A percentile compares a stretch with the other conserved stretches of the same genome.
Evolutionary conservation across 208 protist species (phyloP).

Genomic region (Acanthamoeba divionensis): DNA sequence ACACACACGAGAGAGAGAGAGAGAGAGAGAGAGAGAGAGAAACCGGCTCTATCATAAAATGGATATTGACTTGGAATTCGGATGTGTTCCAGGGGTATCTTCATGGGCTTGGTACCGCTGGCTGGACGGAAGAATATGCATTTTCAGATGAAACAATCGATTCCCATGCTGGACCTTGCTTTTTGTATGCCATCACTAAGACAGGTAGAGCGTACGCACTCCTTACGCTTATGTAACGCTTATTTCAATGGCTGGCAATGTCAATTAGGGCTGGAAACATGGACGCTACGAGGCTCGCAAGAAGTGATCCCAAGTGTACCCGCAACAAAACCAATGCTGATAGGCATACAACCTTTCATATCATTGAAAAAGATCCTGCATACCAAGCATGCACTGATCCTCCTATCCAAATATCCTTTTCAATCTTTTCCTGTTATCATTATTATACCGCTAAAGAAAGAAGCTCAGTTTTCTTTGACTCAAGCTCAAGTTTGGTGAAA

Average conservation of each 20-base stretch:
- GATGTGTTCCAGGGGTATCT: too few species aligned
- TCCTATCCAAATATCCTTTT: background rate
- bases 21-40: too few species aligned
- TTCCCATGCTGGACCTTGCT: background rate
- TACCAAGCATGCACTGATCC: background rate
- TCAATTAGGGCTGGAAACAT: background rate
- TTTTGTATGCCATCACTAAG: conserved; percentile 1
- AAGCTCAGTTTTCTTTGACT: too few species aligned
- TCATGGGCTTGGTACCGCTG: too few species aligned
- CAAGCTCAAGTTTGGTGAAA: background rate
- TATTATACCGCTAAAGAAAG: too few species aligned
- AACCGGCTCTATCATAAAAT: too few species aligned
- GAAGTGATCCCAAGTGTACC: background rate
- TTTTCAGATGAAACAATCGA: background rate
- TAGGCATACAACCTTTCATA: background rate
- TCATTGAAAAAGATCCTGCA: conserved; percentile 22
- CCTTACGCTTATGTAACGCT: background rate
- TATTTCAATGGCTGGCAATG: background rate
- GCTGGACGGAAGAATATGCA: too few species aligned
- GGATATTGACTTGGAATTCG: too few species aligned
- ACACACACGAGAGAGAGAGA: too few species aligned
- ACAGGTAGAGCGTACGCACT: background rate
- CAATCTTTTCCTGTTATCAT: background rate
- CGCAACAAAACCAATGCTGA: background rate
- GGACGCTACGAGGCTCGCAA: conserved; percentile 5